These are phyloP conservation scores for Aspergillus puulaauensis DNA, from an alignment of 2,329 filamentous ascomycete genomes.

Conservation along the genomic window DNA sequence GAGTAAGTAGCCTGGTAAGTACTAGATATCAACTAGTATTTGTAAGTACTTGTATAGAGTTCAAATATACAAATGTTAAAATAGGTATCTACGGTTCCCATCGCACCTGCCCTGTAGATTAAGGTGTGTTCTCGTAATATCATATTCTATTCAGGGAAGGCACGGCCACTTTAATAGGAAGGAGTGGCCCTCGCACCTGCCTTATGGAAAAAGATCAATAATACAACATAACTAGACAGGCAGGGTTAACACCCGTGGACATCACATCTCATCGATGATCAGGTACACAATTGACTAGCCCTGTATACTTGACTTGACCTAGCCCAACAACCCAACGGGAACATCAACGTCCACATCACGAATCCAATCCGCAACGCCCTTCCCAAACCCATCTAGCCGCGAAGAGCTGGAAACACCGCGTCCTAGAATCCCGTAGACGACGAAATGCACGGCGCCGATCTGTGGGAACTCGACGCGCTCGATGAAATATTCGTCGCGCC, in stretches of 20 bases:
- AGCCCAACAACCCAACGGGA: slow-evolving; percentile 19
- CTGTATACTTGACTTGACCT: too few species aligned
- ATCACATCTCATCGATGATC: too few species aligned
- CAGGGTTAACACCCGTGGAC: too few species aligned
- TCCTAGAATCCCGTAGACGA: slow-evolving; percentile 49
- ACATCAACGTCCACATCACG: slow-evolving; percentile 45
- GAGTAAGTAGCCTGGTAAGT: too few species aligned
- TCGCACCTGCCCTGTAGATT: background rate
- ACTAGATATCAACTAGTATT: too few species aligned
- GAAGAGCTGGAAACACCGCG: slow-evolving; percentile 50
- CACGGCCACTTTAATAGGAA: background rate
- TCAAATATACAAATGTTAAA: background rate
- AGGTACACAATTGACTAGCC: too few species aligned
- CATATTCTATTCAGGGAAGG: background rate
- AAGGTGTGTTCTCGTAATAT: background rate
- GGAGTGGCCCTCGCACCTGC: background rate
- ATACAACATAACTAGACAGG: too few species aligned
- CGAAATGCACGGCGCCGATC: slow-evolving; percentile 51
- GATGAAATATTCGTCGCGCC: slow-evolving; percentile 42
- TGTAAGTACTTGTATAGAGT: too few species aligned
- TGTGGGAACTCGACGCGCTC: slow-evolving; percentile 51
- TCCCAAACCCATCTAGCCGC: slow-evolving; percentile 51
- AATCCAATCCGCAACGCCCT: slow-evolving; percentile 55
- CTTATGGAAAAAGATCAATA: too few species aligned
- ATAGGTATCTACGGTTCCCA: too few species aligned